These are phyloP conservation scores for Rhizopogon vesiculosus DNA, from an alignment of 768 basidiomycete species.

Conservation along the genomic window DNA sequence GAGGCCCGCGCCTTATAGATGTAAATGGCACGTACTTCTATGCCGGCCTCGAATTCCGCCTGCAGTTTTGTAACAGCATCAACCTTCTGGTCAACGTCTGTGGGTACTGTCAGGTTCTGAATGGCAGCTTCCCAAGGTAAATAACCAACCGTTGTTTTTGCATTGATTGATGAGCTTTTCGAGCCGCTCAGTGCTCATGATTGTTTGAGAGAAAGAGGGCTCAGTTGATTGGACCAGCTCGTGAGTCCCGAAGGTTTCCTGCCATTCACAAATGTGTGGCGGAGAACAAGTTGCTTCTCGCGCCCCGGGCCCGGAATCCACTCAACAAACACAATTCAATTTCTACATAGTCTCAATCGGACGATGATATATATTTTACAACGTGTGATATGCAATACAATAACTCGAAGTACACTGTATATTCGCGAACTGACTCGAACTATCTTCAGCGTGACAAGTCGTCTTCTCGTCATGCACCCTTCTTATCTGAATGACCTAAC, in stretches of 20 bases:
- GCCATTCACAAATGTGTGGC: conserved; percentile 15
- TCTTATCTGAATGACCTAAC: conserved; percentile 85
- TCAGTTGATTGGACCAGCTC: conserved; percentile 12
- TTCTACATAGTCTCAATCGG: too few relatives aligned
- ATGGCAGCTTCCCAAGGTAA: conserved; percentile 3
- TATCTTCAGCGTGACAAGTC: neutral
- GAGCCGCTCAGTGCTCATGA: conserved; percentile 52
- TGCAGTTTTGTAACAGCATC: conserved; percentile 80
- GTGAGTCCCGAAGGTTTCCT: conserved; percentile 8
- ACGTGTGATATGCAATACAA: neutral
- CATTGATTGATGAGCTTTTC: conserved; percentile 62
- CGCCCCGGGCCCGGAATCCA: neutral
- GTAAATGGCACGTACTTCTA: conserved; percentile 47
- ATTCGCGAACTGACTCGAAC: neutral
- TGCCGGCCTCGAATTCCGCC: conserved; percentile 63
- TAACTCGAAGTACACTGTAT: neutral
- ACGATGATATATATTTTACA: too few relatives aligned
- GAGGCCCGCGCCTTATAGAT: neutral
- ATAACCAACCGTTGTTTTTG: conserved; percentile 54
- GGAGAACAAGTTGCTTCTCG: conserved; percentile 7
- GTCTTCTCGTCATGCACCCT: conserved; percentile 12
- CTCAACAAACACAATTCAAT: neutral
- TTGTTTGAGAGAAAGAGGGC: conserved; percentile 14
- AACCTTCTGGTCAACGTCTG: conserved; percentile 78
- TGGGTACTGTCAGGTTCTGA: conserved; percentile 6